A percentile compares a stretch with the other conserved stretches of the same genome.
phyloP scores from a whole-genome alignment of 495 filamentous ascomycete genomes.

The Aspergillus mulundensis region DNA sequence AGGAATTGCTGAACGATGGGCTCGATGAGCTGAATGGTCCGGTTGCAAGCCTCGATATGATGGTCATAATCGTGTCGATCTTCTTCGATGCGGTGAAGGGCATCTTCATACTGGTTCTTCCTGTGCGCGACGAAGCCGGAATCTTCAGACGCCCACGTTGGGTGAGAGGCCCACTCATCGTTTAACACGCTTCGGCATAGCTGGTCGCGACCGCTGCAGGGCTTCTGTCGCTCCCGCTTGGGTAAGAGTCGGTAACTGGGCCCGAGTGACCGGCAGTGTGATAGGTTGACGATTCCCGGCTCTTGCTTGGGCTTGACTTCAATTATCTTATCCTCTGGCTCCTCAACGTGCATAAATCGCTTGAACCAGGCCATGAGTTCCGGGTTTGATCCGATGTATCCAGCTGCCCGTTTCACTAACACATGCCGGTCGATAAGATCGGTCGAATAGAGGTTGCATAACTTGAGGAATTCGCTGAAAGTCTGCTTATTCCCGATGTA shows the following conservation, averaged over 20 bases:
- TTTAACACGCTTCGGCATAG: conserved; percentile 89
- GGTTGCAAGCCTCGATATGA: conserved; percentile 88
- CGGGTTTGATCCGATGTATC: conserved; percentile 81
- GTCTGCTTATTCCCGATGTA: conserved; percentile 86
- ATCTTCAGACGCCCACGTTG: conserved; percentile 98
- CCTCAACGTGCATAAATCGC: conserved; percentile 67
- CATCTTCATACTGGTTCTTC: conserved; percentile 92
- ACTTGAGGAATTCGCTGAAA: conserved; percentile 91
- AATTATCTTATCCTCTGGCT: conserved; percentile 67
- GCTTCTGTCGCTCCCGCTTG: conserved; percentile 78
- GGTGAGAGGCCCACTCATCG: conserved; percentile 97
- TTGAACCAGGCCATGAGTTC: conserved; percentile 87
- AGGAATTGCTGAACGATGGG: conserved; percentile 87
- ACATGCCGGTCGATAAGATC: conserved; percentile 80
- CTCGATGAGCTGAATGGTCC: conserved; percentile 92
- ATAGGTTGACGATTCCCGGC: conserved; percentile 73
- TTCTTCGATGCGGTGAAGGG: conserved; percentile 92
- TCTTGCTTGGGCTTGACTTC: conserved; percentile 72
- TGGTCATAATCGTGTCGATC: conserved; percentile 98
- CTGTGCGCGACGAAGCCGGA: conserved; percentile 96
- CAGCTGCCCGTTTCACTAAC: conserved; percentile 73
- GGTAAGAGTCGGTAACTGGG: conserved; percentile 93
- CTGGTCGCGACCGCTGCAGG: conserved; percentile 89
- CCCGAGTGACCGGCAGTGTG: conserved; percentile 87
- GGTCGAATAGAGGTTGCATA: conserved; percentile 89